Conservation (phyloP, 73 alveolate species). For the Breviolum minutum region DNA sequence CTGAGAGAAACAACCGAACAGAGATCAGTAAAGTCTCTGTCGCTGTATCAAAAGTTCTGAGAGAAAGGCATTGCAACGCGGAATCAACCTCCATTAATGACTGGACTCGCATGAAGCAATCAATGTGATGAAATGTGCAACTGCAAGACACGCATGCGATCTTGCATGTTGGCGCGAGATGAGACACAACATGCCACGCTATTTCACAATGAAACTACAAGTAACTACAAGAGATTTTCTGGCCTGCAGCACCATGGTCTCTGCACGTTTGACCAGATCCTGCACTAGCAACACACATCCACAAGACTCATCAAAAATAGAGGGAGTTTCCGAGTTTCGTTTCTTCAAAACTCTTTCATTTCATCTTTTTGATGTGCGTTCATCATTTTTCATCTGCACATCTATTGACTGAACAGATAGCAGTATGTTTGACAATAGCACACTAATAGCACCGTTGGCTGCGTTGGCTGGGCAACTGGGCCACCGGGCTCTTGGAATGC, state of each 20-base stretch:
- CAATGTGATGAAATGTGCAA: background rate
- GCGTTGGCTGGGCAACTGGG: background rate
- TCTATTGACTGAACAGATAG: background rate
- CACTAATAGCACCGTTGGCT: background rate
- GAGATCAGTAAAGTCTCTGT: no score
- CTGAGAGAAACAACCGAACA: no score
- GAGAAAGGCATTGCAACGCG: no score
- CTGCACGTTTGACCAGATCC: constrained; percentile 20
- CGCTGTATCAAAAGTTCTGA: no score
- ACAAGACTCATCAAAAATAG: no score
- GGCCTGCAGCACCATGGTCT: constrained; percentile 37
- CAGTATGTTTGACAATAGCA: no score
- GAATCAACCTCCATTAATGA: no score
- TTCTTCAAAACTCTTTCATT: background rate
- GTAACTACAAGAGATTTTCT: background rate
- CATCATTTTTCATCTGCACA: background rate
- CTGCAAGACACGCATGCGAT: background rate
- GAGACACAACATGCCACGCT: background rate
- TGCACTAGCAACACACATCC: background rate
- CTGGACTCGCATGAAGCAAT: background rate
- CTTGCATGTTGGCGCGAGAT: background rate
- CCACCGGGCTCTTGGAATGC: background rate
- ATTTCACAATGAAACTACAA: background rate
- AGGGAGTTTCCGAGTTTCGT: background rate
- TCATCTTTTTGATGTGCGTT: background rate